Conservation (phyloP, 371 early-diverging fungal species). For the Saksenaea vasiformis region DNA sequence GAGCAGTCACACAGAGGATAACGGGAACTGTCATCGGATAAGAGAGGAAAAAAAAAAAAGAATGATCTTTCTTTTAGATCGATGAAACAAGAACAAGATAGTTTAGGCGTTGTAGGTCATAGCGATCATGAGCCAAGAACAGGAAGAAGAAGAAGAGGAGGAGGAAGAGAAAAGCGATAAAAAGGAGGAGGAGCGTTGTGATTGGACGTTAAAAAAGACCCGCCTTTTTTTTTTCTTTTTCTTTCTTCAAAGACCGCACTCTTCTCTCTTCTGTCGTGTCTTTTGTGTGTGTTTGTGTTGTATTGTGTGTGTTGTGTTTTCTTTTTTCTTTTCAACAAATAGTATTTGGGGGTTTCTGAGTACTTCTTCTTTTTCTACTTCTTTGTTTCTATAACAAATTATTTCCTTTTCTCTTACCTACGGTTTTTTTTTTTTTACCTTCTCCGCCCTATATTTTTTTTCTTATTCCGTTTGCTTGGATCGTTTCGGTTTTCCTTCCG, state of each 20-base stretch:
- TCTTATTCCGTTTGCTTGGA: not conserved
- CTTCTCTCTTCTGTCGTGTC: no score
- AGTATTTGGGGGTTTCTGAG: not conserved
- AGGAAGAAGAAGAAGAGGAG: no score
- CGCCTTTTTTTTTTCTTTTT: not conserved
- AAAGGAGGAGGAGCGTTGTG: not conserved
- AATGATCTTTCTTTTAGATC: no score
- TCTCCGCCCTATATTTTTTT: constrained; percentile 8
- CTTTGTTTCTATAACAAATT: not conserved
- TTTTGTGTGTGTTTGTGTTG: no score
- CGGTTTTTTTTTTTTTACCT: not conserved
- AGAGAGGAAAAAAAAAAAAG: no score
- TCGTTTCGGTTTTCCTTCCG: constrained; percentile 9
- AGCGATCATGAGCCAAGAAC: no score
- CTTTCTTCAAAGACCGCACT: not conserved
- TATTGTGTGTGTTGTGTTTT: not conserved
- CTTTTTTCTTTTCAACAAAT: not conserved
- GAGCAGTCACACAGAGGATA: no score
- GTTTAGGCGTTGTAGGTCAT: no score
- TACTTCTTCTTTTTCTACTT: not conserved
- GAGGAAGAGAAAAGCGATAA: not conserved
- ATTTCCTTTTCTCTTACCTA: not conserved
- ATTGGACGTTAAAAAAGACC: not conserved
- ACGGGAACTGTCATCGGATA: no score
- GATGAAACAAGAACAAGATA: no score